These are phyloP conservation scores for Leishmania braziliensis DNA, from an alignment of 208 protist species.

Conservation along the genomic window DNA sequence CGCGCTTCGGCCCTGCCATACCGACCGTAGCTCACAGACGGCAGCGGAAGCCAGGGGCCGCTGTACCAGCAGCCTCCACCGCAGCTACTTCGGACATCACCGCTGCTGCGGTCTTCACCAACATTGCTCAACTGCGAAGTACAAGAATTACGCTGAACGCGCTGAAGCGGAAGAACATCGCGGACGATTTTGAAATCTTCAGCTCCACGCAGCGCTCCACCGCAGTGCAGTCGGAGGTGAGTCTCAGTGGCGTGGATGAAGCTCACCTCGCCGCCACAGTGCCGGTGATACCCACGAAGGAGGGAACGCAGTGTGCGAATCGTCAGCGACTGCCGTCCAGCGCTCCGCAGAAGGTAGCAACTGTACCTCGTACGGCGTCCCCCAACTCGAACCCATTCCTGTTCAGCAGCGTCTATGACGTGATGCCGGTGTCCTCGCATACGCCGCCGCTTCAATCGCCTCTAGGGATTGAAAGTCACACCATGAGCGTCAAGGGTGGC, in stretches of 20 bases:
- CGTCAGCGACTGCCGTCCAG: neutral
- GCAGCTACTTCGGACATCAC: conserved; percentile 1
- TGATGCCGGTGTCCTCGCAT: neutral
- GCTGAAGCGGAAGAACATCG: conserved; percentile 75
- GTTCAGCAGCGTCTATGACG: conserved; percentile 1
- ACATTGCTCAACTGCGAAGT: conserved; percentile 29
- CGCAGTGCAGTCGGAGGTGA: conserved; percentile 14
- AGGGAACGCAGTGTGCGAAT: neutral
- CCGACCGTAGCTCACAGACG: neutral
- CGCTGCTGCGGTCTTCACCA: conserved; percentile 3
- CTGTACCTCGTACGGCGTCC: neutral
- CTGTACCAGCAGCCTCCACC: neutral
- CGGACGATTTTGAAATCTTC: conserved; percentile 73
- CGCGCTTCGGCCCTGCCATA: neutral
- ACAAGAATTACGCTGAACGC: conserved; percentile 81
- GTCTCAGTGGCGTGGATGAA: conserved; percentile 20
- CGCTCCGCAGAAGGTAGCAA: neutral
- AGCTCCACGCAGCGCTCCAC: conserved; percentile 35
- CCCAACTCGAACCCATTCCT: neutral
- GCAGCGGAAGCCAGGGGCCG: neutral
- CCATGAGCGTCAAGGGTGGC: neutral
- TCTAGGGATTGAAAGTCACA: neutral
- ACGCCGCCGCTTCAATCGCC: neutral
- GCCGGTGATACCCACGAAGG: conserved; percentile 24
- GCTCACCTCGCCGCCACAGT: conserved; percentile 40